These are phyloP conservation scores for Opeltia flavorubescens DNA, from an alignment of 495 filamentous ascomycete species.

Conservation along the genomic window DNA sequence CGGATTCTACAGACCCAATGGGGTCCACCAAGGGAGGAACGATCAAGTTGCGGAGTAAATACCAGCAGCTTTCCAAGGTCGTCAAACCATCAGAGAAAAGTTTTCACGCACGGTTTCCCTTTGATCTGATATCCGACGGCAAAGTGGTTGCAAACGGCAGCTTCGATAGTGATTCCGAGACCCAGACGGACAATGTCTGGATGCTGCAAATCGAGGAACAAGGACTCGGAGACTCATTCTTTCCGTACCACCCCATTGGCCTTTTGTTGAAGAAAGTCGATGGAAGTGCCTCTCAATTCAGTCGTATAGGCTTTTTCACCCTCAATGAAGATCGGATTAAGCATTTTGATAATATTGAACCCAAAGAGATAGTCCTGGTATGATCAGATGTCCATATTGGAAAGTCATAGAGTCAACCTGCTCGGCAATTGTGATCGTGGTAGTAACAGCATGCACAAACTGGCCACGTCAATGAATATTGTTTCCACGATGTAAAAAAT, in stretches of 20 bases:
- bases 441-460: no score
- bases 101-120: neutral
- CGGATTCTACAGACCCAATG: neutral
- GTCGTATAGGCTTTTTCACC: no score
- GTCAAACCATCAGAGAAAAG: neutral
- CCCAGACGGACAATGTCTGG: neutral
- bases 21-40: neutral
- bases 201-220: neutral
- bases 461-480: no score
- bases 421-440: no score
- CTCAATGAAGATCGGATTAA: no score
- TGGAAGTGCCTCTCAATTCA: no score
- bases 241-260: neutral
- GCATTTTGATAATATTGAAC: no score
- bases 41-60: neutral
- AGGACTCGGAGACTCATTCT: neutral
- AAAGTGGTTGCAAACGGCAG: neutral
- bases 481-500: no score
- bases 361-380: no score
- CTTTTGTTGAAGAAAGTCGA: neutral
- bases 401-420: no score
- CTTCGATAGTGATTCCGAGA: neutral
- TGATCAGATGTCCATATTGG: no score
- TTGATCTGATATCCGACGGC: neutral
- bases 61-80: neutral